Evolutionary conservation across 768 basidiomycete genomes (phyloP), one percentile per base, ranked within the genome.

Genomic region (Termitomyces sp.): DNA sequence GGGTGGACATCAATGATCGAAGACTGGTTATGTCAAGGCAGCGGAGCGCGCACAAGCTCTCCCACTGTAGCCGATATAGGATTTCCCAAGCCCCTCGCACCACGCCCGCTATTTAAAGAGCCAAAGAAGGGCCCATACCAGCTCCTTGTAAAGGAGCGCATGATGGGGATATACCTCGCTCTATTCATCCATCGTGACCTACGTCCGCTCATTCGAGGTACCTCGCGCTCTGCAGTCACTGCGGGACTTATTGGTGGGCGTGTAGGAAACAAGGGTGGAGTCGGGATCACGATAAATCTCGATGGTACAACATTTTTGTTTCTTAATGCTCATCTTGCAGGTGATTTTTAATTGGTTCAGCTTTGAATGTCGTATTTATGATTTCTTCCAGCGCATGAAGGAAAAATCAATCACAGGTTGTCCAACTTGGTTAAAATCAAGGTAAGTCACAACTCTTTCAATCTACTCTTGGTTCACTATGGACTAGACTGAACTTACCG

Each of bases 381-480:
- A 40, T 20, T 40, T 59, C 23, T 51, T 43, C 9, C 62, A 91
- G 91, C 91, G 9, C 91, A 92, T 61, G 89, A 89, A 70, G 87
- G 83, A 33, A 89, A 83, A 64, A 74, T 88, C 12, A 77, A 88
- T 41, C 82, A 94, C 63, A 83, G 95, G n/a, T 74, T 95, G 7
- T 87, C 89, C 4, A 96, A 98, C 68, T 72, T 96, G 44, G 75
- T 80, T 2, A 98, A 97, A 75, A 97, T 98, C 71, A 94, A 95
- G 77, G 89, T 86, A 51, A 10, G 66, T 26, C 26, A 50, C 32
- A 36, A 57, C 18, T 18, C 30, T 28, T 47, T 52, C 43, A 5
- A 23, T 40, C 26, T 38, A 9, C 16, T 55, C 47, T 16, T 55
- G n/a, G 53, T 53, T 52, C 28, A 48, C 26, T 20, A 48, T 12